Conservation (phyloP, 805 yeast genomes). For the Jamesozyma lodderae region DNA sequence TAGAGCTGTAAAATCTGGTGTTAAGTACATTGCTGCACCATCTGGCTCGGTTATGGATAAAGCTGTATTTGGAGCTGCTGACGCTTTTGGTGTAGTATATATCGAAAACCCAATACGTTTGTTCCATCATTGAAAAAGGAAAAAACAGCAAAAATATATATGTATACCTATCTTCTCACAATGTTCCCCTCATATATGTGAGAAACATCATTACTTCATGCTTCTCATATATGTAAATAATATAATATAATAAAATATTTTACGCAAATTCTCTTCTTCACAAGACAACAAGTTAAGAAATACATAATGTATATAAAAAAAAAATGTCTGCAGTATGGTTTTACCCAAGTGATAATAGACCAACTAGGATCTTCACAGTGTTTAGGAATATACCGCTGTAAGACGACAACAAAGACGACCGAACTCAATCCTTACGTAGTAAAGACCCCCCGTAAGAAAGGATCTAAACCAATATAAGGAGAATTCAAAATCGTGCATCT, state of each 20-base stretch:
- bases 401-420: conserved; percentile 44
- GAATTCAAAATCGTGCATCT: conserved; percentile 33
- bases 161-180: no score
- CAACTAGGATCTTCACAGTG: conserved; percentile 89
- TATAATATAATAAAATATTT: not conserved
- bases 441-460: conserved; percentile 10
- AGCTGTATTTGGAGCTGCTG: conserved; percentile 93
- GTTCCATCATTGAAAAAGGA: conserved; percentile 74
- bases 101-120: conserved; percentile 95
- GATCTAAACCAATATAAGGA: conserved; percentile 11
- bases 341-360: conserved; percentile 97
- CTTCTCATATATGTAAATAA: no score
- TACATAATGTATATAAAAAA: no score
- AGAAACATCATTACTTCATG: no score
- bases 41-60: conserved; percentile 97
- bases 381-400: conserved; percentile 98
- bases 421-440: conserved; percentile 45
- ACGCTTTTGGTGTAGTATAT: conserved; percentile 79
- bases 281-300: no score
- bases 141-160: no score
- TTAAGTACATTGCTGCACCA: conserved; percentile 92
- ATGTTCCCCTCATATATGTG: no score
- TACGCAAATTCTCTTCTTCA: no score
- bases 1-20: conserved; percentile 96
- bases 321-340: conserved; percentile 97